Conservation (phyloP, 345 rosid species). For the Brassica napus region Da-Ae NC_063446.1:3869501-3870000, state of each 20-base stretch:
- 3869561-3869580: constrained; percentile 42
- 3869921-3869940: neutral
- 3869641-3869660: constrained; percentile 38
- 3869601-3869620: constrained; percentile 25
- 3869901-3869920: neutral
- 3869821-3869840: neutral
- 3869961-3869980: neutral
- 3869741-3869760: neutral
- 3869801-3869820: neutral
- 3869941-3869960: neutral
- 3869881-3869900: neutral
- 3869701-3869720: constrained; percentile 40
- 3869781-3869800: neutral
- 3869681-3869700: constrained; percentile 35
- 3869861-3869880: neutral
- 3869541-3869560: constrained; percentile 1
- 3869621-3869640: constrained; percentile 41
- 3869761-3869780: constrained; percentile 5
- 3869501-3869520: constrained; percentile 24
- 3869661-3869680: neutral
- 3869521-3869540: constrained; percentile 18
- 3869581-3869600: constrained; percentile 28
- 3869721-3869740: constrained; percentile 27
- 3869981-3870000: neutral
- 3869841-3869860: neutral